Evolutionary conservation across 257 asterid genomes (phyloP).

Genomic region (Scutellaria baicalensis): DNA sequence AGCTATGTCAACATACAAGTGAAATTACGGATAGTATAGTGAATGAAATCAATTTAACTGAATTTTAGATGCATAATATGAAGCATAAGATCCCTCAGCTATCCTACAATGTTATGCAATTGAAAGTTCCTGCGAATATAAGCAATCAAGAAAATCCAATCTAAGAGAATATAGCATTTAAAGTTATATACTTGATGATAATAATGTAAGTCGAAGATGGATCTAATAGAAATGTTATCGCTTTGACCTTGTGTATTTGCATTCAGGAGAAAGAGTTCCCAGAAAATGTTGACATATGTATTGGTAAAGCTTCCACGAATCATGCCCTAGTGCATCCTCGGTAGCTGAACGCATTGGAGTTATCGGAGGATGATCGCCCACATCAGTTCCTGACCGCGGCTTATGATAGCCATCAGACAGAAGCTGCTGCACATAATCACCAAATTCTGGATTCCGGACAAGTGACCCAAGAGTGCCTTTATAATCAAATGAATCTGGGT

Average conservation of each 20-base stretch:
- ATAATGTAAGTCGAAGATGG: background rate
- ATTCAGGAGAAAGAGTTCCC: slow-evolving; percentile 79
- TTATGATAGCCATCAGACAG: slow-evolving; percentile 50
- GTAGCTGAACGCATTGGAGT: slow-evolving; percentile 86
- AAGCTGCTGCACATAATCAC: slow-evolving; percentile 58
- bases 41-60: background rate
- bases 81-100: background rate
- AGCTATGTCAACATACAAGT: background rate
- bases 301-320: slow-evolving; percentile 80
- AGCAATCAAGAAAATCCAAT: background rate
- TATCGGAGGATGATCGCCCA: slow-evolving; percentile 92
- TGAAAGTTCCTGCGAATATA: background rate
- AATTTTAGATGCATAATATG: background rate
- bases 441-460: slow-evolving; percentile 46
- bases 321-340: slow-evolving; percentile 70
- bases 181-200: background rate
- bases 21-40: background rate
- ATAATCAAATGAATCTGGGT: slow-evolving; percentile 85
- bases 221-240: background rate
- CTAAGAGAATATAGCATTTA: background rate
- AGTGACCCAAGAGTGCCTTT: slow-evolving; percentile 69
- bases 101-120: background rate
- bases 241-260: slow-evolving; percentile 66
- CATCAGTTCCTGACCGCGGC: slow-evolving; percentile 85
- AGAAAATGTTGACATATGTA: slow-evolving; percentile 87